Percentiles rank a stretch among this genome's conserved stretches.
phyloP scores from a whole-genome alignment of 306 rosid species.

The Abrus pulchellus region DNA sequence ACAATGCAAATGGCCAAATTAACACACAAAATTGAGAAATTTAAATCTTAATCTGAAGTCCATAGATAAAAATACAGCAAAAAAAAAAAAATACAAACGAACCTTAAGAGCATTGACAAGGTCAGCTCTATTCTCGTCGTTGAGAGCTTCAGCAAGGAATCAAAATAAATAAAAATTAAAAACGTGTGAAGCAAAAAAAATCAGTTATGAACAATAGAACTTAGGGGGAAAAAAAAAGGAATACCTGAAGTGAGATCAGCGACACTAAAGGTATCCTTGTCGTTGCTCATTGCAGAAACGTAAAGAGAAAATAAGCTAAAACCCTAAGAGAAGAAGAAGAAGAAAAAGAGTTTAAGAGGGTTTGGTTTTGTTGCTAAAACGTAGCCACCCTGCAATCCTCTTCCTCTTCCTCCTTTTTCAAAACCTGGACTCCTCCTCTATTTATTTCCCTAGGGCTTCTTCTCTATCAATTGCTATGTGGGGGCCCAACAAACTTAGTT shows the following conservation, averaged over 20 bases:
- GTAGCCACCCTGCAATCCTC: slow-evolving; percentile 58
- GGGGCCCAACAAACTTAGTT: too few relatives aligned
- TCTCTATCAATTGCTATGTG: not conserved
- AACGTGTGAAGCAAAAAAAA: not conserved
- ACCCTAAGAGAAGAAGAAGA: slow-evolving; percentile 69
- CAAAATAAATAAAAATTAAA: not conserved
- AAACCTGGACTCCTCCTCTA: slow-evolving; percentile 39
- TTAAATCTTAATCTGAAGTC: not conserved
- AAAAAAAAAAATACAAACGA: not conserved
- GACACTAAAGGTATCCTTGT: slow-evolving; percentile 68
- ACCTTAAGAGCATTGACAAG: slow-evolving; percentile 91
- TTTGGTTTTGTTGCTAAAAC: slow-evolving; percentile 33
- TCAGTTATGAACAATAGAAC: not conserved
- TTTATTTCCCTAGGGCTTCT: slow-evolving; percentile 50
- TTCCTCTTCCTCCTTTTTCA: slow-evolving; percentile 44
- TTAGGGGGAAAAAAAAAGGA: too few relatives aligned
- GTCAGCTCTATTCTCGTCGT: slow-evolving; percentile 75
- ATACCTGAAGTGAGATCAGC: slow-evolving; percentile 82
- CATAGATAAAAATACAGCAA: not conserved
- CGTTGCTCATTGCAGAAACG: slow-evolving; percentile 68
- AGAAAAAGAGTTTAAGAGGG: slow-evolving; percentile 25
- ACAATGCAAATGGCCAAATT: not conserved
- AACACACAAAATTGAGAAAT: not conserved
- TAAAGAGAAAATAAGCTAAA: slow-evolving; percentile 51
- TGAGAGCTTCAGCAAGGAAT: slow-evolving; percentile 58